phyloP scores from a whole-genome alignment of 2,329 filamentous ascomycete genomes.

The Phialophora macrospora region DNA sequence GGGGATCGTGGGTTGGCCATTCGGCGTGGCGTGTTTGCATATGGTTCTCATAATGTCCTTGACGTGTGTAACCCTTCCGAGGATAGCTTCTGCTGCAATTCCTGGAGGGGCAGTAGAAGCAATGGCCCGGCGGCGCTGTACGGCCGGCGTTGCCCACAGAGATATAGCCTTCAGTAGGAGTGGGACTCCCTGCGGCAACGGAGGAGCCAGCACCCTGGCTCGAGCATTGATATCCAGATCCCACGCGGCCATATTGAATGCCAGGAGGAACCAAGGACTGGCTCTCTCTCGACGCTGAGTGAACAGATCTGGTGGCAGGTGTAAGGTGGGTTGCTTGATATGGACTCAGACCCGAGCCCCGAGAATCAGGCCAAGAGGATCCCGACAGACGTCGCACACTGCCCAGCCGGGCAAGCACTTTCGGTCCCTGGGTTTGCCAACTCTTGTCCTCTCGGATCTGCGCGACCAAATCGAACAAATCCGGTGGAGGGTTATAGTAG shows the following conservation, averaged over 20 bases:
- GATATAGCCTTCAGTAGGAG: not conserved
- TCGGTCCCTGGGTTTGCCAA: conserved; percentile 9
- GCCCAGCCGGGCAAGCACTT: not conserved
- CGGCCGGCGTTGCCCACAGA: conserved; percentile 6
- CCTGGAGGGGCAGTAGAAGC: conserved; percentile 27
- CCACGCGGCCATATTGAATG: not conserved
- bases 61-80: conserved; percentile 12
- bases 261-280: not conserved
- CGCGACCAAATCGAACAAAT: conserved; percentile 15
- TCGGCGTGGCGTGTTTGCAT: conserved; percentile 22
- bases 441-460: conserved; percentile 17
- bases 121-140: conserved; percentile 25
- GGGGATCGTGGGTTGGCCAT: conserved; percentile 19
- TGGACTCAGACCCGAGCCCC: not conserved
- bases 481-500: conserved; percentile 11
- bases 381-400: not conserved
- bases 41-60: conserved; percentile 31
- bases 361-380: not conserved
- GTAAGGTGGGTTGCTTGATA: not conserved
- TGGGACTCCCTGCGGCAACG: not conserved
- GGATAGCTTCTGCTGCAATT: conserved; percentile 26
- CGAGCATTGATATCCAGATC: conserved; percentile 2
- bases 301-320: conserved; percentile 1
- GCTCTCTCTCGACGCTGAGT: not conserved
- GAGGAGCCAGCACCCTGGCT: not conserved